Base-by-base conservation (phyloP, 1,284 basidiomycete species). In the Leccinum fuscescens region DNA sequence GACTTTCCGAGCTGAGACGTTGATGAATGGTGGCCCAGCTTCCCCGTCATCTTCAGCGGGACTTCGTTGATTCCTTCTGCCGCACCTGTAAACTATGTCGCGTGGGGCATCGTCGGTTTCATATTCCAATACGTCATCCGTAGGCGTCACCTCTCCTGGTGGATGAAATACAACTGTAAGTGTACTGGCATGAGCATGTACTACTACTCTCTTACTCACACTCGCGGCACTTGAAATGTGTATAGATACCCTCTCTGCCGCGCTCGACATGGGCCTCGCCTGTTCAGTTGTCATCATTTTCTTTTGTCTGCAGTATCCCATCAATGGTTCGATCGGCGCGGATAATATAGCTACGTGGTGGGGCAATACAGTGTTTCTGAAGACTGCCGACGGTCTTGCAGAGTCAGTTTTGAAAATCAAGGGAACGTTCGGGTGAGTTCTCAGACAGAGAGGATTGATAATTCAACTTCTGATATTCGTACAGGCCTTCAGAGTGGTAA, bases 101-200 rank as follows among this genome's bases (percentile, higher is more conserved):
- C 80, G 2, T 81, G 80, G 80, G 75, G 74, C n/a, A 76, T 81
- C 59, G 77, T 81, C 51, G 80, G 80, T 7, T 81, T 81, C 68
- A 72, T 80, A 60, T 84, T 85, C 77, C 81, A 86, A 72, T 86
- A 80, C 62, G 64, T 81, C 66, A 79, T 83, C 59, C 78, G 82
- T 39, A 73, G 80, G 59, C 75, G 79, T 33, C 69, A 80, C 64
- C 82, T 83, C 66, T 71, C 76, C 29, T 84, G 82, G 82, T 84
- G 82, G 81, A 76, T 79, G 6, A 80, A 82, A 72, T 86, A 85
- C 71, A 83, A 83, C 68, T 84, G 72, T 71, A 51, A n/a, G 67
- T 44, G 52, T 55, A 11, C 44, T 37, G 35, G 35, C 14, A 37
- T 37, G 35, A 22, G 35, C 22, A 46, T 12, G 7, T 15, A 50